These are phyloP conservation scores for Trametes cinnabarina DNA, from an alignment of 768 basidiomycete genomes.

Conservation along the genomic window DNA sequence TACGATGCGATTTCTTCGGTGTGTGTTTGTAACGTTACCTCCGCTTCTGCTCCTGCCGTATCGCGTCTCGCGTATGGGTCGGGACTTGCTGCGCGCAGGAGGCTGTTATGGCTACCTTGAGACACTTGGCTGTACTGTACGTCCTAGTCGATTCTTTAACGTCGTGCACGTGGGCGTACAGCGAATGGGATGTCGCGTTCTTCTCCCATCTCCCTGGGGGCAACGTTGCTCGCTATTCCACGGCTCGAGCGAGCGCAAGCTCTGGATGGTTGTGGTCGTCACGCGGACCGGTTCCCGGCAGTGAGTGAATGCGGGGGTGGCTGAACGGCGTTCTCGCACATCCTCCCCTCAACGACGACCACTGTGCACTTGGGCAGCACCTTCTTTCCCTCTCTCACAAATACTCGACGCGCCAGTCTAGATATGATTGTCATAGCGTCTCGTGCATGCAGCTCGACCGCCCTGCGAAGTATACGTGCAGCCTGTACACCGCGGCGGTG, in stretches of 20 bases:
- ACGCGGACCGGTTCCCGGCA: neutral
- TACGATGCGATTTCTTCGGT: neutral
- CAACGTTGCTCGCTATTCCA: too few species aligned
- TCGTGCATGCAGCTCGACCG: neutral
- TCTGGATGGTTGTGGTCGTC: neutral
- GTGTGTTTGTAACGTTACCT: constrained; percentile 10
- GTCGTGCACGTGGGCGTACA: constrained; percentile 3
- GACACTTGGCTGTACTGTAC: constrained; percentile 2
- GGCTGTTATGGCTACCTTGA: too few species aligned
- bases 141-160: constrained; percentile 13
- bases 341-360: too few species aligned
- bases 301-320: constrained; percentile 14
- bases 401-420: neutral
- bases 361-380: too few species aligned
- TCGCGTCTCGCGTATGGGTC: too few species aligned
- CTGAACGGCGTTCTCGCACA: neutral
- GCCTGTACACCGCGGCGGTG: neutral
- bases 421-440: constrained; percentile 1
- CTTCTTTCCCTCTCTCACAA: too few species aligned
- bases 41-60: neutral
- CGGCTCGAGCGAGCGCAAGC: neutral
- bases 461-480: neutral
- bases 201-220: too few species aligned
- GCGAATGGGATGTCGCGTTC: neutral
- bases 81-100: too few species aligned